Evolutionary conservation across 352 stramenopile genomes (phyloP).

Genomic region (Phytopythium litorale): DNA sequence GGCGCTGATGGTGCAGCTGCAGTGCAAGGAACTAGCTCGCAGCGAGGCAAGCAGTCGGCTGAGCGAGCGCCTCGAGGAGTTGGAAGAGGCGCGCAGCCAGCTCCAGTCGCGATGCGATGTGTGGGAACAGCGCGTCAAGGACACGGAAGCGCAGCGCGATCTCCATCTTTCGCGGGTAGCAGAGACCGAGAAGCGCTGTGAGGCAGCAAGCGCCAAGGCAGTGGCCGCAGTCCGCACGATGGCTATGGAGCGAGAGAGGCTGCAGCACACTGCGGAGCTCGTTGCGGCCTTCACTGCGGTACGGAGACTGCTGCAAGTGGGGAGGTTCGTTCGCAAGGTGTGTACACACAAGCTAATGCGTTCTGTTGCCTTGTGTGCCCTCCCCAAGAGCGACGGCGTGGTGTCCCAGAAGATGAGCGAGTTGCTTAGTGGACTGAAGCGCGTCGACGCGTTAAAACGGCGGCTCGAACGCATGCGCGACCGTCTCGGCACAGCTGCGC

Average conservation of each 20-base stretch:
- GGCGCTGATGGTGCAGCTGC: slow-evolving; percentile 50
- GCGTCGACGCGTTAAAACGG: slow-evolving; percentile 36
- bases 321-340: neutral
- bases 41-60: slow-evolving; percentile 10
- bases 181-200: slow-evolving; percentile 21
- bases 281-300: slow-evolving; percentile 45
- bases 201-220: slow-evolving; percentile 33
- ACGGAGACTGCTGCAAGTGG: slow-evolving; percentile 2
- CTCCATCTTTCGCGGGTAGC: slow-evolving; percentile 32
- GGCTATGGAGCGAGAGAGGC: slow-evolving; percentile 36
- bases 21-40: slow-evolving; percentile 27
- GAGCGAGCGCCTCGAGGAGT: slow-evolving; percentile 8
- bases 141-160: slow-evolving; percentile 62
- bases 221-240: slow-evolving; percentile 49
- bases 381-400: slow-evolving; percentile 22
- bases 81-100: slow-evolving; percentile 10
- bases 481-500: slow-evolving; percentile 34
- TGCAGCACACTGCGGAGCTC: slow-evolving; percentile 35
- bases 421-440: slow-evolving; percentile 19
- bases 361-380: slow-evolving; percentile 1
- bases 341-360: neutral
- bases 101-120: slow-evolving; percentile 33
- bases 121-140: slow-evolving; percentile 46
- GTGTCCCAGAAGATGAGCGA: slow-evolving; percentile 50
- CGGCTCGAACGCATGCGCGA: slow-evolving; percentile 35